A percentile compares a stretch with the other conserved stretches of the same genome.
These are phyloP conservation scores for Tylopilus rubrobrunneus DNA, from an alignment of 768 basidiomycete species.

Conservation along the genomic window DNA sequence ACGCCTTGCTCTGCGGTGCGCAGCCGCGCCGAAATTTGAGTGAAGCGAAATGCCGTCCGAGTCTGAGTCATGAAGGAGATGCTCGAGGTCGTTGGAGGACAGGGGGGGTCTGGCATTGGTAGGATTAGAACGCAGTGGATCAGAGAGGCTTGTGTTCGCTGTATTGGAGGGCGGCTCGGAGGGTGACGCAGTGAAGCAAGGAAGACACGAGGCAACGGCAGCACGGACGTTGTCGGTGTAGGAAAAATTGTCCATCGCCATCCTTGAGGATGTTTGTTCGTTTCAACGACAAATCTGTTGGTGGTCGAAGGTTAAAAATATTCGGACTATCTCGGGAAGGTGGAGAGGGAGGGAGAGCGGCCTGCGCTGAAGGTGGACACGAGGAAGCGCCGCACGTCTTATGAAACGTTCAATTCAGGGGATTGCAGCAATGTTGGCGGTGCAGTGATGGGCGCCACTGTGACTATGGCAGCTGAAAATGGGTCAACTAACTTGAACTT, in stretches of 20 bases:
- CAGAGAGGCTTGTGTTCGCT: slow-evolving; percentile 9
- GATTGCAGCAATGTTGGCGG: neutral
- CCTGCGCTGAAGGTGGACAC: neutral
- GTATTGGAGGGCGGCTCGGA: slow-evolving; percentile 15
- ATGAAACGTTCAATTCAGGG: neutral
- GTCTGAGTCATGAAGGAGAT: slow-evolving; percentile 48
- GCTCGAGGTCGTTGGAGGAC: slow-evolving; percentile 41
- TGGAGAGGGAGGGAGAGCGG: neutral
- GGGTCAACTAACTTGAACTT: too few relatives aligned
- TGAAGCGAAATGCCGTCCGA: slow-evolving; percentile 63
- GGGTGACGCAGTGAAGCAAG: slow-evolving; percentile 47
- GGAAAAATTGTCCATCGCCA: slow-evolving; percentile 46
- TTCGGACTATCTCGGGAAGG: neutral
- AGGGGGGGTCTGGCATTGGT: slow-evolving; percentile 7
- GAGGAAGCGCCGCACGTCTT: neutral
- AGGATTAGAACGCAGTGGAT: slow-evolving; percentile 24
- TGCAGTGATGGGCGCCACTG: neutral
- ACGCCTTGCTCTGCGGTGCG: slow-evolving; percentile 30
- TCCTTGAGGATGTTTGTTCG: neutral
- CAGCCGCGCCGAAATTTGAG: slow-evolving; percentile 48
- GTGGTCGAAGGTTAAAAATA: neutral
- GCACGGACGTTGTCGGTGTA: slow-evolving; percentile 62
- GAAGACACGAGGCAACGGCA: slow-evolving; percentile 55
- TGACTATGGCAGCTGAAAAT: too few relatives aligned
- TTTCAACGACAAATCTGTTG: too few relatives aligned